Base-by-base conservation (phyloP, 148 eudicot genomes). In the Polygonum maritimum region DNA sequence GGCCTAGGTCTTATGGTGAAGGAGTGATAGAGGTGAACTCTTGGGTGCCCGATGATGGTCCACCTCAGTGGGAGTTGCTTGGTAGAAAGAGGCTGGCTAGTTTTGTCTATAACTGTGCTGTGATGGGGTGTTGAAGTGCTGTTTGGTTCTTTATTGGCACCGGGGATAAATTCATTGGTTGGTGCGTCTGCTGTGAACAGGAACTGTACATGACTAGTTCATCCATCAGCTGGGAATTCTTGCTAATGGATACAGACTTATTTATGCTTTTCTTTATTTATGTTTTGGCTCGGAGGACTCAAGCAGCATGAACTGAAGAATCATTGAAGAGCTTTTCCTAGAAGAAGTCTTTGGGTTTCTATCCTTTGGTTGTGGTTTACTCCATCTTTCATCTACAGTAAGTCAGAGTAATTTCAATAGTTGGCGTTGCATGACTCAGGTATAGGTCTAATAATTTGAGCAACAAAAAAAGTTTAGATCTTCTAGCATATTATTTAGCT, bases 21-120 rank as follows among this genome's bases (percentile, higher is more conserved):
- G 83, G 83, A 48, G 35, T 70, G 19, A 78, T 83, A 9, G 86
- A 83, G 76, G 80, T 84, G 15, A 81, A 81, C 76, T 77, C 78
- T 65, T 84, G 86, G 86, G 79, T 76, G 19, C 86, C 86, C 15
- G 71, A 79, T 69, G 83, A 81, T 48, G 82, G 73, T 41, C 81
- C 81, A 2, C 86, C 77, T 31, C 78, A 78, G 54, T 84, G 86
- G 86, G 69, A 9, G 31, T 51, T 81, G 71, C 71, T 84, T 21
- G 86, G 55, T 5, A 78, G 80, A 26, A 84, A 79, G 80, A 78
- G 51, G n/a, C 74, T 75, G 2, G 80, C 74, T 57, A 81, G 78
- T 55, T 84, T 84, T 81, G 86, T 84, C 60, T 84, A 84, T 75
- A 84, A 84, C 51, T 84, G 86, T 78, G 84, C 86, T 13, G 86